These are phyloP conservation scores for Rhizopogon hawkerae DNA, from an alignment of 1,284 basidiomycete genomes.

Conservation along the genomic window DNA sequence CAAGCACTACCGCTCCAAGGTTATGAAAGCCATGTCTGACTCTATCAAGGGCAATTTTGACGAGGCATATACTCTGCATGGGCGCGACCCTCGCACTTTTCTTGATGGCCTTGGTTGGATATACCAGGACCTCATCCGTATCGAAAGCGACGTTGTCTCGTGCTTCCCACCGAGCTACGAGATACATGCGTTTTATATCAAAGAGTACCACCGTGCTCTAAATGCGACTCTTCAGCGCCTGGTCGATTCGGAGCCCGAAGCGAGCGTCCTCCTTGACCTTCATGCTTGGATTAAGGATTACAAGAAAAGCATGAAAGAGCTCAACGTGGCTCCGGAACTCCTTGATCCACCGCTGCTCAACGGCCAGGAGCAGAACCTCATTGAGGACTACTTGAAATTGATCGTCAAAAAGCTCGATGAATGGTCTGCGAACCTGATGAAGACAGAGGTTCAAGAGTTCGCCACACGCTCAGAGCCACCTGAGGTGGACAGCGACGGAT, in stretches of 20 bases:
- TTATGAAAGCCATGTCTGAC: conserved; percentile 73
- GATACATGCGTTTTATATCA: conserved; percentile 76
- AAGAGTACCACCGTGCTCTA: conserved; percentile 89
- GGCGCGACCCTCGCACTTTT: conserved; percentile 64
- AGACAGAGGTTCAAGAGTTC: conserved; percentile 84
- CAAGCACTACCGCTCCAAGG: conserved; percentile 93
- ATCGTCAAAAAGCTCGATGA: conserved; percentile 96
- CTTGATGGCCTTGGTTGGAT: conserved; percentile 83
- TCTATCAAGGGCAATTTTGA: conserved; percentile 74
- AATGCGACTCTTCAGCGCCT: conserved; percentile 70
- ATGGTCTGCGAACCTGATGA: conserved; percentile 93
- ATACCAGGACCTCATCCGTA: conserved; percentile 88
- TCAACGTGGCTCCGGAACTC: conserved; percentile 73
- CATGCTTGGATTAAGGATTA: conserved; percentile 96
- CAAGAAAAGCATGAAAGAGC: conserved; percentile 89
- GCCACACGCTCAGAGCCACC: conserved; percentile 77
- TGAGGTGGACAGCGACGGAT: conserved; percentile 81
- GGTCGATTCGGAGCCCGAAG: conserved; percentile 74
- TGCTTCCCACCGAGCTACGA: conserved; percentile 94
- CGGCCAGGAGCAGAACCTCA: conserved; percentile 87
- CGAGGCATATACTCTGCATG: conserved; percentile 54
- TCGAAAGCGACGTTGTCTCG: conserved; percentile 80
- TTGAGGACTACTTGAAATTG: conserved; percentile 92
- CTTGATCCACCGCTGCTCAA: conserved; percentile 87
- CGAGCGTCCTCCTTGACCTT: conserved; percentile 76